These are phyloP conservation scores for Eucalyptus polyanthemos DNA, from an alignment of 345 rosid genomes.

Conservation along the genomic window DNA sequence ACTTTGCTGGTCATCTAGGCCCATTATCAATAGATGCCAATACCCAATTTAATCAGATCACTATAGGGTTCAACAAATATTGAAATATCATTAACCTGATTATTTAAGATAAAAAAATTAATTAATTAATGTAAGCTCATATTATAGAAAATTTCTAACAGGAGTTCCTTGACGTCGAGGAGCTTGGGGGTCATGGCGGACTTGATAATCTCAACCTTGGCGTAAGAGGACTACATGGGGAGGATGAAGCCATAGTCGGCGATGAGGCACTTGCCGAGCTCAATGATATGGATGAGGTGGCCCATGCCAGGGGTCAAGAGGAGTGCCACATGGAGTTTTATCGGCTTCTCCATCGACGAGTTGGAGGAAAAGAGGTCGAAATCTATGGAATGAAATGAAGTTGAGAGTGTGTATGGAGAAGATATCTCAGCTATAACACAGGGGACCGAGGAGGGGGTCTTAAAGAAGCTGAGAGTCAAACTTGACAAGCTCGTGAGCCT, in stretches of 20 bases:
- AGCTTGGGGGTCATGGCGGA: not conserved
- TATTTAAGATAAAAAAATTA: too few relatives aligned
- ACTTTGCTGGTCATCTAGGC: too few relatives aligned
- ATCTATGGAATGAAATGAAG: not conserved
- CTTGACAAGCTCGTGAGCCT: not conserved
- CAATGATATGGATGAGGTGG: constrained; percentile 42
- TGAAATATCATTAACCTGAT: too few relatives aligned
- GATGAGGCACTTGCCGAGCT: constrained; percentile 34
- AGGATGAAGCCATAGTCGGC: constrained; percentile 2
- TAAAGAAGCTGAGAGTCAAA: not conserved
- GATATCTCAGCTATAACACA: not conserved
- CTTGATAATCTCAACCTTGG: constrained; percentile 5
- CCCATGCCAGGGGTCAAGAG: constrained; percentile 49
- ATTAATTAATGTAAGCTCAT: too few relatives aligned
- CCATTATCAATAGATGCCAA: too few relatives aligned
- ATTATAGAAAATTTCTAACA: not conserved
- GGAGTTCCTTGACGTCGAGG: constrained; percentile 8
- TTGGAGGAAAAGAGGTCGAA: not conserved
- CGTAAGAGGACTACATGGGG: not conserved
- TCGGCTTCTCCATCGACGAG: not conserved
- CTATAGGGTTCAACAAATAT: too few relatives aligned
- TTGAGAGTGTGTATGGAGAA: not conserved
- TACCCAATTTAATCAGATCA: too few relatives aligned
- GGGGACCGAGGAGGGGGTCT: not conserved
- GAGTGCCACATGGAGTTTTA: constrained; percentile 20